Conservation (phyloP, 768 basidiomycete genomes). For the Tylopilus plumbeoviolaceoides region DNA sequence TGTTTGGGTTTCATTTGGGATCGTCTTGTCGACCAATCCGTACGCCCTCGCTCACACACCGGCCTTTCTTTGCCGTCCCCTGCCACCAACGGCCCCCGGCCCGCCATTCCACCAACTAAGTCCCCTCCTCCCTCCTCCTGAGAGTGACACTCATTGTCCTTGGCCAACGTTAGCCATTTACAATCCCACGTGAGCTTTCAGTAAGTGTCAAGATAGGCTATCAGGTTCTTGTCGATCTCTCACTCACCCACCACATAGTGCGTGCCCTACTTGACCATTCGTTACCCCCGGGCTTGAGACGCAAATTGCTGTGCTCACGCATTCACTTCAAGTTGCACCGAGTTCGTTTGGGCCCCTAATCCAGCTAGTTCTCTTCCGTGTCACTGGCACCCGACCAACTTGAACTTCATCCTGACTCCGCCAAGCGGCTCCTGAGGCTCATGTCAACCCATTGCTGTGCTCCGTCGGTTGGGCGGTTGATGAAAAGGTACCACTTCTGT, state of each 20-base stretch:
- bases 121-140: background rate
- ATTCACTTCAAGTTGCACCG: no score
- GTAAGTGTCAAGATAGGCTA: conserved; percentile 5
- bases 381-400: background rate
- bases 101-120: background rate
- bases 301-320: conserved; percentile 13
- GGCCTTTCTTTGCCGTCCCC: conserved; percentile 22
- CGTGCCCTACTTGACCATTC: conserved; percentile 5
- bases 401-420: background rate
- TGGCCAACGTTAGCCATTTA: background rate
- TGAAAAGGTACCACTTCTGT: conserved; percentile 9
- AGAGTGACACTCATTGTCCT: background rate
- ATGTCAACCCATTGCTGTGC: conserved; percentile 13
- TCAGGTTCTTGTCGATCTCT: conserved; percentile 6
- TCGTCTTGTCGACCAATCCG: conserved; percentile 24
- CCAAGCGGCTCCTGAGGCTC: background rate
- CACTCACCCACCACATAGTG: background rate
- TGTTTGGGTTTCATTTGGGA: conserved; percentile 30
- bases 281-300: conserved; percentile 14
- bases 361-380: background rate
- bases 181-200: background rate
- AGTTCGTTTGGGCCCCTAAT: background rate
- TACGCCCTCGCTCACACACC: conserved; percentile 23
- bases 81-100: background rate
- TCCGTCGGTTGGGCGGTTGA: conserved; percentile 11